Evolutionary conservation across 2,329 filamentous ascomycete species (phyloP), one percentile per base, ranked within the genome.

Genomic region (Cladobotryum mycophilum): DNA sequence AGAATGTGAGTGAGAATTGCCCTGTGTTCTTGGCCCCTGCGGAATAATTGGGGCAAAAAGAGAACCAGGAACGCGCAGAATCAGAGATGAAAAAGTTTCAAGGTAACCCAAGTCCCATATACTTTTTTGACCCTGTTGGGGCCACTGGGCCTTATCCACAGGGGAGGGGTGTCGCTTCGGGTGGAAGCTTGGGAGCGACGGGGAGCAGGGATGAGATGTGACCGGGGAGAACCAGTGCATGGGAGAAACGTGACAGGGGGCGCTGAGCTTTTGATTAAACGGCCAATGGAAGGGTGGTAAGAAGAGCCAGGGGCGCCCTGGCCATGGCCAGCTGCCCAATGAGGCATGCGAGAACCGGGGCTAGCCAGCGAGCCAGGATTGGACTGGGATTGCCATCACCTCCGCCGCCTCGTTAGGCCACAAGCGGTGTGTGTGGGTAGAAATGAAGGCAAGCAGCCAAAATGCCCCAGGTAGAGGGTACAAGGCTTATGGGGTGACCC

Each of bases 231-330:
- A 69, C 66, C 72, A 70, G 60, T 67, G 71, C 72, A 76, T 76
- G 71, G 71, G 67, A 71, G 68, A 74, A 74, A 73, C 66, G 70
- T 72, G 73, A 75, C 70, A 74, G 67, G 73, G 73, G 62, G 63
- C 61, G 58, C 45, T 62, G 67, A 68, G 70, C 67, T 70, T 71
- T 70, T 71, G 68, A 79, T 78, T 71, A 74, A 71, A 64, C 67
- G 68, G 59, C 76, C 76, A 80, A 79, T 79, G 67, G 69, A 62
- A 61, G 63, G 53, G 50, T 57, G 58, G 60, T 50, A 59, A 53
- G 58, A 47, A 66, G 65, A 65, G 65, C 67, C 68, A 67, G 69
- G 70, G 51, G 53, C 45, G 53, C 46, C 33, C 38, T 55, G 48
- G 54, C 66, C 65, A 67, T 70, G 67, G 67, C 61, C 62, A 67